Conservation (phyloP, 805 yeast genomes). For the Pichia exigua region DNA sequence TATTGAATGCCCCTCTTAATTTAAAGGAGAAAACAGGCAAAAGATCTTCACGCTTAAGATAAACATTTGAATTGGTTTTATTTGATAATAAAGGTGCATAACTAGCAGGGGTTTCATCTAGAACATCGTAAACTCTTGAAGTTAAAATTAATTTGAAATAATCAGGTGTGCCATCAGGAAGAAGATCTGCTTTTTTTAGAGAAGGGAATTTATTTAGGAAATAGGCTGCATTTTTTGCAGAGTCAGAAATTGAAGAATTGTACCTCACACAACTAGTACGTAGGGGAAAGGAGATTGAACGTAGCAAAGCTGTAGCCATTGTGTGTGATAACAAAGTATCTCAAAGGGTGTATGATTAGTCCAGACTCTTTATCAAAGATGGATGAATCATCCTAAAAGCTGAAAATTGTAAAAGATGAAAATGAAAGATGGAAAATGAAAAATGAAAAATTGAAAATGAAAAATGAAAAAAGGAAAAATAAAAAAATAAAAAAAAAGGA, state of each 20-base stretch:
- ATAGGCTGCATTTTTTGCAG: background rate
- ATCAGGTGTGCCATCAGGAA: conserved; percentile 72
- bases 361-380: too few species aligned
- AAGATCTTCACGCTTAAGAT: conserved; percentile 84
- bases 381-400: background rate
- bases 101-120: conserved; percentile 81
- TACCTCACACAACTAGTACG: background rate
- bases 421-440: background rate
- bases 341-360: too few species aligned
- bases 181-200: conserved; percentile 41
- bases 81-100: conserved; percentile 68
- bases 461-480: background rate
- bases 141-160: conserved; percentile 85
- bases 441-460: background rate
- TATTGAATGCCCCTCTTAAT: conserved; percentile 94
- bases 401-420: background rate
- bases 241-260: background rate
- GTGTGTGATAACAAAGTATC: background rate
- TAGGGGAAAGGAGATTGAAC: background rate
- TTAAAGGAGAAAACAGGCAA: conserved; percentile 95
- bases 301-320: background rate
- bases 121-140: conserved; percentile 90
- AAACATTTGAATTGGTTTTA: conserved; percentile 66
- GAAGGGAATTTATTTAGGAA: conserved; percentile 35
- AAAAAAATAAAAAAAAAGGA: too few species aligned